These are phyloP conservation scores for Phytophthora lateralis DNA, from an alignment of 352 stramenopile genomes.

Conservation along the genomic window DNA sequence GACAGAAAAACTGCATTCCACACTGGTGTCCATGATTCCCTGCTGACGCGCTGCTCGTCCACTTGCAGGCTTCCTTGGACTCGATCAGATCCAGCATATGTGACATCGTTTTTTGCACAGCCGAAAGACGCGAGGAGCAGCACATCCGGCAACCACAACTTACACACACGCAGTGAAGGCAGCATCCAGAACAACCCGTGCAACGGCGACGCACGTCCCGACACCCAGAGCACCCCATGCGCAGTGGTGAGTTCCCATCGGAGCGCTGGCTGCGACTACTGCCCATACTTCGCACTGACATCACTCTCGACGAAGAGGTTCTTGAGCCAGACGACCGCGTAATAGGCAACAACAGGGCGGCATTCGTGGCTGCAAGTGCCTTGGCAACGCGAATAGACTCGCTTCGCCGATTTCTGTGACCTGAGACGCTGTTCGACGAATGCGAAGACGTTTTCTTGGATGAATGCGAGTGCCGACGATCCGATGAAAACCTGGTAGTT, in stretches of 20 bases:
- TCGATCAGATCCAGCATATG: constrained; percentile 67
- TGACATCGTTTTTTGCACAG: constrained; percentile 65
- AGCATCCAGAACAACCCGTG: constrained; percentile 67
- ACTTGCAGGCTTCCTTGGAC: constrained; percentile 64
- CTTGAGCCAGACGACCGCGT: constrained; percentile 18
- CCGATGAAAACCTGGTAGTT: constrained; percentile 13
- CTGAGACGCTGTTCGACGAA: constrained; percentile 17
- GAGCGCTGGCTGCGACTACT: constrained; percentile 14
- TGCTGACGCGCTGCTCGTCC: constrained; percentile 34
- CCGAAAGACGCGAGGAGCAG: constrained; percentile 54
- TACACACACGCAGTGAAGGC: constrained; percentile 73
- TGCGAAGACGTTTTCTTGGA: constrained; percentile 23
- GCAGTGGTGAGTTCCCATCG: constrained; percentile 39
- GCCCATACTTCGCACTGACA: constrained; percentile 25
- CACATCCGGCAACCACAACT: constrained; percentile 79
- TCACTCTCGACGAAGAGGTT: constrained; percentile 23
- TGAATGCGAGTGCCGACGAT: constrained; percentile 11
- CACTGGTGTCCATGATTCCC: constrained; percentile 29
- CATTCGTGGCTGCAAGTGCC: constrained; percentile 29
- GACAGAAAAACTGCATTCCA: constrained; percentile 47
- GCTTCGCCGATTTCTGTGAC: constrained; percentile 25
- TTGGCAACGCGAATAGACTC: constrained; percentile 40
- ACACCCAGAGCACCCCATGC: constrained; percentile 69
- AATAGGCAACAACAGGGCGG: constrained; percentile 13
- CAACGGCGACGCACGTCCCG: constrained; percentile 65